These are phyloP conservation scores for Thozetella sp. DNA, from an alignment of 495 filamentous ascomycete genomes.

Conservation along the genomic window DNA sequence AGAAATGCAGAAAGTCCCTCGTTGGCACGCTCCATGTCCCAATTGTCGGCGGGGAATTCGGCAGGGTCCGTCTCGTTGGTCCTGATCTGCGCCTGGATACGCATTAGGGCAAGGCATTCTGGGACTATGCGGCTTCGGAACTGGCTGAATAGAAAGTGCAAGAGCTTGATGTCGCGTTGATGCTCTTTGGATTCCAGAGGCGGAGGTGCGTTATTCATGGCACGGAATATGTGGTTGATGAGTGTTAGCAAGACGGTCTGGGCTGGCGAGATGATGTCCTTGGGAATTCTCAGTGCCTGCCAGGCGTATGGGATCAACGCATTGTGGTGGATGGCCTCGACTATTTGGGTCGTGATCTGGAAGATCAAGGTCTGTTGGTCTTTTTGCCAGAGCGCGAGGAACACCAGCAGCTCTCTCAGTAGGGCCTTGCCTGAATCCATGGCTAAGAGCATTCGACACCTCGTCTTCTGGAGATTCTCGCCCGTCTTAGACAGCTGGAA, in stretches of 20 bases:
- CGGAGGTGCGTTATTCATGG: constrained; percentile 60
- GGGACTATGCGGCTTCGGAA: constrained; percentile 91
- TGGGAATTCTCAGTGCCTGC: constrained; percentile 84
- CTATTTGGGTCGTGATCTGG: constrained; percentile 92
- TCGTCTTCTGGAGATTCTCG: constrained; percentile 79
- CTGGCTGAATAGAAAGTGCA: constrained; percentile 89
- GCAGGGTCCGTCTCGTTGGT: constrained; percentile 46
- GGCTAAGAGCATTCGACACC: constrained; percentile 85
- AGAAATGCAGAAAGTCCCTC: constrained; percentile 90
- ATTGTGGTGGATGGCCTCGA: constrained; percentile 86
- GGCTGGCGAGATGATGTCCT: constrained; percentile 93
- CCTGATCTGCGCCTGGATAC: constrained; percentile 87
- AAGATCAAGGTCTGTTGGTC: constrained; percentile 90
- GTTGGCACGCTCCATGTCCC: constrained; percentile 90
- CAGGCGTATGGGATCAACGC: constrained; percentile 88
- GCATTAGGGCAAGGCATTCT: constrained; percentile 89
- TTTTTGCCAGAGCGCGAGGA: constrained; percentile 95
- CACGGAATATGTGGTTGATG: constrained; percentile 84
- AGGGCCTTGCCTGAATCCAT: constrained; percentile 86
- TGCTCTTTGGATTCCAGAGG: constrained; percentile 48
- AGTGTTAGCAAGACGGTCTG: constrained; percentile 91
- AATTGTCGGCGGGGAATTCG: constrained; percentile 91
- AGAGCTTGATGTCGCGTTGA: constrained; percentile 55
- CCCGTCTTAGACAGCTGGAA: constrained; percentile 52
- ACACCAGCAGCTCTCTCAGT: constrained; percentile 87